phyloP scores from a whole-genome alignment of 768 basidiomycete genomes.

The Boletales sp. region DNA sequence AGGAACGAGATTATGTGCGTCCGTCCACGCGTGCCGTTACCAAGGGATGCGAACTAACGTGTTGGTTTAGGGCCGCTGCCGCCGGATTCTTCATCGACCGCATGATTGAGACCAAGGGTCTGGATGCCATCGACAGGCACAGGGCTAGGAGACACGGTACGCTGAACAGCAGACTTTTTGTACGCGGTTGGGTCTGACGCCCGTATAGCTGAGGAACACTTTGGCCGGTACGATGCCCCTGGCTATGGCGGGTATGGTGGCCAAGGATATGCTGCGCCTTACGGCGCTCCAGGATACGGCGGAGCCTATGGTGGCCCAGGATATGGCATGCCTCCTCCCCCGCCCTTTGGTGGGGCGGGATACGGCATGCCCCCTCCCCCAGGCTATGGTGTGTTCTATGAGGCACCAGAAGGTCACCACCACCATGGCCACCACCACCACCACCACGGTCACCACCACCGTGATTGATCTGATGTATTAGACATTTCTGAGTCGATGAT shows the following conservation, averaged over 20 bases:
- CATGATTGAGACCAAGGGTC: conserved; percentile 56
- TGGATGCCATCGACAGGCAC: conserved; percentile 43
- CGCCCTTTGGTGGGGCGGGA: no score
- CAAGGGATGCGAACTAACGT: background rate
- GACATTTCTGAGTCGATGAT: background rate
- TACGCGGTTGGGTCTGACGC: no score
- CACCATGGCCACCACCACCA: no score
- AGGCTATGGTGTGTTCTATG: no score
- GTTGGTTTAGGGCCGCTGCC: conserved; percentile 46
- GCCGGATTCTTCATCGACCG: conserved; percentile 52
- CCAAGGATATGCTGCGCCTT: no score
- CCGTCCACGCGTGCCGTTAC: conserved; percentile 20
- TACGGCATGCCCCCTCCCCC: no score
- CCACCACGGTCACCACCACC: background rate
- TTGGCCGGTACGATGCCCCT: no score
- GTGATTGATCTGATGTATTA: conserved; percentile 2
- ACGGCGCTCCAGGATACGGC: no score
- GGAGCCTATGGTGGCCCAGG: no score
- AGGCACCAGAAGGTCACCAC: no score
- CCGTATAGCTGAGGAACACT: conserved; percentile 4
- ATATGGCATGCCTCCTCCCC: no score
- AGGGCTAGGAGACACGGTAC: conserved; percentile 40
- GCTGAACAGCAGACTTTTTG: background rate
- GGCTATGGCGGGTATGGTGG: no score
- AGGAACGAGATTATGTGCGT: conserved; percentile 50